Evolutionary conservation across 139 green algal genomes (phyloP).

Genomic region (Picocystis salinarum): DNA sequence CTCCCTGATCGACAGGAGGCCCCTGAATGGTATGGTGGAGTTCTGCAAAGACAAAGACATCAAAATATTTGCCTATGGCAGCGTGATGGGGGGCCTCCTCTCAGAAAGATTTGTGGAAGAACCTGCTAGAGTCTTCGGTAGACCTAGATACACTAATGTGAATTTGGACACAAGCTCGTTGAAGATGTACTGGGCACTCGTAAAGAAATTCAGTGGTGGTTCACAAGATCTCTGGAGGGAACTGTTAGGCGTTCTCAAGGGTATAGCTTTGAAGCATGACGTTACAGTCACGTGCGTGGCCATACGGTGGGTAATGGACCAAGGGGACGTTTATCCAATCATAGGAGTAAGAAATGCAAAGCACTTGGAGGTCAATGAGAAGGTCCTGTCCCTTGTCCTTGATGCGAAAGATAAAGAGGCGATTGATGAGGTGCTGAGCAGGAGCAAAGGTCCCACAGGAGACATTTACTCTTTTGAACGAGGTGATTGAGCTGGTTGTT

Average conservation of each 20-base stretch:
- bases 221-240: conserved; percentile 1
- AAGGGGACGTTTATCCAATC: not conserved
- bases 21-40: conserved; percentile 2
- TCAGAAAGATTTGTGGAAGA: conserved; percentile 1
- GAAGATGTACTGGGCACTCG: conserved; percentile 1
- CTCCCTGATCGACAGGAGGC: conserved; percentile 1
- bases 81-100: conserved; percentile 2
- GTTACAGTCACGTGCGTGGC: conserved; percentile 1
- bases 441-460: not conserved
- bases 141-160: not conserved
- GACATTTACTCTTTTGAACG: conserved; percentile 3
- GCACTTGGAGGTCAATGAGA: conserved; percentile 4
- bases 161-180: conserved; percentile 3
- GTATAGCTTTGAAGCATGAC: not conserved
- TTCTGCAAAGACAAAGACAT: conserved; percentile 2
- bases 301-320: conserved; percentile 1
- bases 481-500: too few species aligned
- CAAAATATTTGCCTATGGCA: conserved; percentile 4
- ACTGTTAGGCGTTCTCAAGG: not conserved
- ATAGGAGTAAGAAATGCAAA: not conserved
- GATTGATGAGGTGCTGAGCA: not conserved
- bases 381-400: not conserved
- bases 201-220: not conserved
- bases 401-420: not conserved
- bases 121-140: not conserved